A percentile compares a stretch with the other conserved stretches of the same genome.
Conservation (phyloP, 2,329 filamentous ascomycete genomes). For the Aspergillus sp. region DNA sequence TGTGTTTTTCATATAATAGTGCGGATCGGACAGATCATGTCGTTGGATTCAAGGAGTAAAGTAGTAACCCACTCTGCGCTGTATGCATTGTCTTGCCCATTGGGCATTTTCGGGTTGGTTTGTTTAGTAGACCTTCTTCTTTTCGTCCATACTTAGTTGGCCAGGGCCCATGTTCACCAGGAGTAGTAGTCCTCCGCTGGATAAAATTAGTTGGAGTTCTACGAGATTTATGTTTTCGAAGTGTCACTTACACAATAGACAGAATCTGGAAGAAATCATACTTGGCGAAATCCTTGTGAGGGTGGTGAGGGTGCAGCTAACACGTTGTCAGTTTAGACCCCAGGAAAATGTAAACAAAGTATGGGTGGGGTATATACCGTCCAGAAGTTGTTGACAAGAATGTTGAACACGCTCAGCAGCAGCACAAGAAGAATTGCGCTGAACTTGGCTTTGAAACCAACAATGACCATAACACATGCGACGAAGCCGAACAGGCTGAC, state of each 20-base stretch:
- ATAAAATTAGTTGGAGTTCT: background rate
- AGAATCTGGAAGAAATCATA: slow-evolving; percentile 99
- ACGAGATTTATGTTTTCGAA: background rate
- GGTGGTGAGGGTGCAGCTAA: slow-evolving; percentile 93
- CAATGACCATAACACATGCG: slow-evolving; percentile 96
- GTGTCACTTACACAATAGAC: slow-evolving; percentile 74
- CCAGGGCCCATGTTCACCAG: slow-evolving; percentile 98
- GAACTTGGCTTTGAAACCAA: slow-evolving; percentile 99
- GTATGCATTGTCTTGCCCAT: background rate
- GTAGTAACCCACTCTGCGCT: background rate
- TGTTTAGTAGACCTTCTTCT: slow-evolving; percentile 97
- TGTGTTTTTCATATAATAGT: background rate
- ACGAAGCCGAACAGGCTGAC: slow-evolving; percentile 83
- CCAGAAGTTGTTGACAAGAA: slow-evolving; percentile 99
- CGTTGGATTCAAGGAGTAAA: background rate
- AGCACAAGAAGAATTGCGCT: slow-evolving; percentile 93
- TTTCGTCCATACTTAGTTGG: slow-evolving; percentile 98
- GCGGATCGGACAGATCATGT: background rate
- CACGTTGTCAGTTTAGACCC: slow-evolving; percentile 16
- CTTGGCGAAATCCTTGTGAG: slow-evolving; percentile 99
- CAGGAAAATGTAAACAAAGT: background rate
- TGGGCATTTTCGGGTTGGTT: background rate
- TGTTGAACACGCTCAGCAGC: slow-evolving; percentile 93
- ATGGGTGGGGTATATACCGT: slow-evolving; percentile 64
- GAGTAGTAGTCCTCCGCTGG: slow-evolving; percentile 81